A percentile compares a stretch with the other conserved stretches of the same genome.
Evolutionary conservation across 2,329 filamentous ascomycete species (phyloP).

Genomic region (Nemania sp.): DNA sequence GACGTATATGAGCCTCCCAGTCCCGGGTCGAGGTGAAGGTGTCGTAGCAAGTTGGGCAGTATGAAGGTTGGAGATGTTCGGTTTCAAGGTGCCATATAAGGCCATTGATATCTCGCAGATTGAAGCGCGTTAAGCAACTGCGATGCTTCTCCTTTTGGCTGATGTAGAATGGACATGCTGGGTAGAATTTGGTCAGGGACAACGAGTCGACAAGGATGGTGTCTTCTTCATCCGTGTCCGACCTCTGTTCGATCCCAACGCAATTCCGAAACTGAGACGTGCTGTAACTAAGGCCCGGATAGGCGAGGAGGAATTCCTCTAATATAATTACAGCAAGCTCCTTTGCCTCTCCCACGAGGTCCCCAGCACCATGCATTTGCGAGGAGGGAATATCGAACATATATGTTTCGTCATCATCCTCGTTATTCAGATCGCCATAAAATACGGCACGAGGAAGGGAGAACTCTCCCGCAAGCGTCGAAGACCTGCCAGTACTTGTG

Average conservation of each 20-base stretch:
- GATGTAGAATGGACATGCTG: not conserved
- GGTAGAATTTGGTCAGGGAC: not conserved
- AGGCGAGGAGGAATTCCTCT: not conserved
- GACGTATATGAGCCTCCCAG: slow-evolving; percentile 37
- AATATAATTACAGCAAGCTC: not conserved
- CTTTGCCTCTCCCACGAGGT: not conserved
- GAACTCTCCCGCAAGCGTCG: not conserved
- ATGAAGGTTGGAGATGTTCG: slow-evolving; percentile 34
- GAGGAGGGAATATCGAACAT: not conserved
- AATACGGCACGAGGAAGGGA: not conserved
- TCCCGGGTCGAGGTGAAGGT: slow-evolving; percentile 21
- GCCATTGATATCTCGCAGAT: slow-evolving; percentile 18
- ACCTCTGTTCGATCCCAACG: not conserved
- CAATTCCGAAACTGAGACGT: not conserved
- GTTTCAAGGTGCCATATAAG: slow-evolving; percentile 38
- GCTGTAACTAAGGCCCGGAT: not conserved
- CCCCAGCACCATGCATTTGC: not conserved
- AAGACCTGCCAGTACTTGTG: no score
- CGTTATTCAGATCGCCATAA: not conserved
- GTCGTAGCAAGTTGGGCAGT: slow-evolving; percentile 37
- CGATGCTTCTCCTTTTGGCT: slow-evolving; percentile 8
- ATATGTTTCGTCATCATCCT: not conserved
- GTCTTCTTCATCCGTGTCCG: no score
- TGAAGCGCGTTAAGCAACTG: not conserved
- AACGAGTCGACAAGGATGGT: no score